phyloP scores from a whole-genome alignment of 768 basidiomycete species.

The Boletus speciosus region DNA sequence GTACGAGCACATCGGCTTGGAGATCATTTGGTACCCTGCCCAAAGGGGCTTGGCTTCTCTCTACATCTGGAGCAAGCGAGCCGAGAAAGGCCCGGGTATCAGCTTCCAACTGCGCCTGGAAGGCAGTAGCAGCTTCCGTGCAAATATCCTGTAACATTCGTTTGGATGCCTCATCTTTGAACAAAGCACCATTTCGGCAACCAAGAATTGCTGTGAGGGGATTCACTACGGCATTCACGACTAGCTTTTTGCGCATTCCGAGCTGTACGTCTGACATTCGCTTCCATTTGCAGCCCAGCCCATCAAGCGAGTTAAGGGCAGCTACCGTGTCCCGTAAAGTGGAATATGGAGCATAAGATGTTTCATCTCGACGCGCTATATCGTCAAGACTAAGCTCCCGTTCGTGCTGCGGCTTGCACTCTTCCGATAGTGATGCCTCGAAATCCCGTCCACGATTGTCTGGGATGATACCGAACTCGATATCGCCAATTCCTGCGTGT shows the following conservation, averaged over 20 bases:
- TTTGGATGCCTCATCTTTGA: slow-evolving; percentile 41
- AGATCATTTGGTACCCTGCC: slow-evolving; percentile 48
- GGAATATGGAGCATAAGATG: slow-evolving; percentile 44
- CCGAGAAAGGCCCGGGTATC: slow-evolving; percentile 31
- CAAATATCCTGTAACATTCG: slow-evolving; percentile 55
- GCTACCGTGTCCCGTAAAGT: slow-evolving; percentile 68
- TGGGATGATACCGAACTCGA: slow-evolving; percentile 79
- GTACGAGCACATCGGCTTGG: slow-evolving; percentile 41
- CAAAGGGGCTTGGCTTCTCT: slow-evolving; percentile 25
- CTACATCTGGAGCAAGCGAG: slow-evolving; percentile 23
- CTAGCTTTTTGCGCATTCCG: slow-evolving; percentile 74
- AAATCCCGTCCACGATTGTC: slow-evolving; percentile 62
- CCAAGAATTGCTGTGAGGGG: slow-evolving; percentile 80
- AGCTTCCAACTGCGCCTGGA: slow-evolving; percentile 47
- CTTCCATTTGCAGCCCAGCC: slow-evolving; percentile 60
- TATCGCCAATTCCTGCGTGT: slow-evolving; percentile 64
- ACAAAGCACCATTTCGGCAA: slow-evolving; percentile 76
- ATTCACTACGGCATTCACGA: slow-evolving; percentile 78
- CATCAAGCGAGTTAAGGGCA: slow-evolving; percentile 52
- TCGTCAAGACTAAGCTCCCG: slow-evolving; percentile 50
- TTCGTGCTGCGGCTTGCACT: slow-evolving; percentile 31
- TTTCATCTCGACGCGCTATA: slow-evolving; percentile 40
- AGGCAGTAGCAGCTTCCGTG: slow-evolving; percentile 65
- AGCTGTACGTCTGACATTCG: slow-evolving; percentile 65
- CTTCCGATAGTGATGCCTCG: slow-evolving; percentile 49